phyloP scores from a whole-genome alignment of 306 rosid genomes.

The Lablab purpureus region DNA sequence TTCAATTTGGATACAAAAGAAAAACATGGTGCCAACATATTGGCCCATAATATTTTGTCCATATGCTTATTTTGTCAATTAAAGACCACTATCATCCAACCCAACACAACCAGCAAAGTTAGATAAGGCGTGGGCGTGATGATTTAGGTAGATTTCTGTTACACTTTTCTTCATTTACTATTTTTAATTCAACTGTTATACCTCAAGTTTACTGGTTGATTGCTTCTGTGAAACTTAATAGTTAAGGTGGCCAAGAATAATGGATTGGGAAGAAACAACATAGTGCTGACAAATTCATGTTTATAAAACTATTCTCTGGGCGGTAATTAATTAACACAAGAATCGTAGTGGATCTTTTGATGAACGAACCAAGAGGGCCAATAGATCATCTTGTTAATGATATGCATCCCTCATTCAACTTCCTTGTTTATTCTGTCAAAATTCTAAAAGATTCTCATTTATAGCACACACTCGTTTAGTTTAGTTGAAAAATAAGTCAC shows the following conservation, averaged over 20 bases:
- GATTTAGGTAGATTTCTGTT: constrained; percentile 33
- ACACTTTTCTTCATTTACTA: neutral
- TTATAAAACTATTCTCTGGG: constrained; percentile 14
- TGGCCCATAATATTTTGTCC: constrained; percentile 62
- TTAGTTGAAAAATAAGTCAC: constrained; percentile 35
- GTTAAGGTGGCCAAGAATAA: neutral
- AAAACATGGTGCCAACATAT: constrained; percentile 62
- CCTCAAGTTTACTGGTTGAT: constrained; percentile 25
- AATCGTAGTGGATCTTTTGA: constrained; percentile 42
- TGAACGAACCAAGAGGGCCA: constrained; percentile 46
- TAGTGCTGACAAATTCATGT: constrained; percentile 15
- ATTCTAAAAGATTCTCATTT: constrained; percentile 17
- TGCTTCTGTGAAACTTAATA: constrained; percentile 32
- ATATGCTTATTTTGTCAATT: constrained; percentile 49
- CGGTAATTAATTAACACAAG: neutral
- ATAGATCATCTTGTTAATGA: constrained; percentile 45
- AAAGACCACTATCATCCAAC: constrained; percentile 49
- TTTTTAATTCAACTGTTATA: constrained; percentile 37
- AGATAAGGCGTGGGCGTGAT: constrained; percentile 43
- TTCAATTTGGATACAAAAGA: constrained; percentile 51
- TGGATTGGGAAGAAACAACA: neutral
- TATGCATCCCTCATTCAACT: constrained; percentile 40
- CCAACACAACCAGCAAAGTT: constrained; percentile 47
- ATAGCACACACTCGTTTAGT: neutral
- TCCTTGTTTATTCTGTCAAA: neutral